Evolutionary conservation across 371 early-diverging fungal species (phyloP).

Genomic region (Lichtheimia corymbifera): DNA sequence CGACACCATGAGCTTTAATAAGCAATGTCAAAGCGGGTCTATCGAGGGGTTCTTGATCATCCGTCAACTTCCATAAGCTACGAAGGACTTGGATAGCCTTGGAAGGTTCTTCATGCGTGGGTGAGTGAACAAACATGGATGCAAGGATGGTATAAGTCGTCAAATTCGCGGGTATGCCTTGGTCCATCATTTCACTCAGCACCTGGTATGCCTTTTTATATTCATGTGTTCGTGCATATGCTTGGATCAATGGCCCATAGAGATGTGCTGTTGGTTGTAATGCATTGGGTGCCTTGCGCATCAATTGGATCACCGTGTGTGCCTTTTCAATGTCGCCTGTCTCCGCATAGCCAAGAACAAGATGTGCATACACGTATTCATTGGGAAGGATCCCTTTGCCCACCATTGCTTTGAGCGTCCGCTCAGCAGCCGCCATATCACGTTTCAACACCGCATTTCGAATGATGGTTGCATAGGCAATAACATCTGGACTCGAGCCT

Average conservation of each 20-base stretch:
- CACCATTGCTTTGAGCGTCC: conserved; percentile 30
- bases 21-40: conserved; percentile 27
- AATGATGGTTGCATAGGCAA: conserved; percentile 34
- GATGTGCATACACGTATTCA: conserved; percentile 36
- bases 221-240: conserved; percentile 33
- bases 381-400: conserved; percentile 35
- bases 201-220: conserved; percentile 34
- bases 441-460: conserved; percentile 33
- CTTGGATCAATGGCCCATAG: conserved; percentile 36
- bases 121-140: conserved; percentile 30
- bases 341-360: conserved; percentile 35
- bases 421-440: conserved; percentile 36
- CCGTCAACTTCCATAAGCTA: conserved; percentile 18
- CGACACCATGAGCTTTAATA: conserved; percentile 37
- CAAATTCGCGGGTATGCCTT: conserved; percentile 29
- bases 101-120: conserved; percentile 16
- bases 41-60: conserved; percentile 17
- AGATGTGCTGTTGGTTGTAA: conserved; percentile 27
- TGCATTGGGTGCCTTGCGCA: conserved; percentile 23
- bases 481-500: conserved; percentile 23
- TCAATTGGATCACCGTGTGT: conserved; percentile 19
- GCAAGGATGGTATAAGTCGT: conserved; percentile 41
- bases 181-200: conserved; percentile 39
- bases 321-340: conserved; percentile 34
- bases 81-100: conserved; percentile 23